Conservation (phyloP, 75 land plant genomes). For the Pinus tabuliformis region DNA sequence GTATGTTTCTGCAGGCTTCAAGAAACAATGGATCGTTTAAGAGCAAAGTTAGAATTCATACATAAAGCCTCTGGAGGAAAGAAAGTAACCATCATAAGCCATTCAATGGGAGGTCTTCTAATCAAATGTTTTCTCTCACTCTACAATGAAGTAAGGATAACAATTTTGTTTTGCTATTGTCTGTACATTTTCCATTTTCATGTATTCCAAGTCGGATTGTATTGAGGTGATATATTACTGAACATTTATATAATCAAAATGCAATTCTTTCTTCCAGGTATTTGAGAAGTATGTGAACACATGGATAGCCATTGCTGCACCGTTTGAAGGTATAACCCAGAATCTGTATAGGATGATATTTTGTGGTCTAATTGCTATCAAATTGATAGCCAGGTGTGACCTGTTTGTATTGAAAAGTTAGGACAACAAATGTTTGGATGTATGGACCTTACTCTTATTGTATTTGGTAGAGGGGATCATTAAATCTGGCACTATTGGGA, state of each 20-base stretch:
- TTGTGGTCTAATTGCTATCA: background rate
- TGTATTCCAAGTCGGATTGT: background rate
- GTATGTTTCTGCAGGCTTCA: slow-evolving; percentile 44
- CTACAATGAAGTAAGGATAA: slow-evolving; percentile 59
- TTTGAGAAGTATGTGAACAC: slow-evolving; percentile 96
- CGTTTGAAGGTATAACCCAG: slow-evolving; percentile 65
- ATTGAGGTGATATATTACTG: slow-evolving; percentile 4
- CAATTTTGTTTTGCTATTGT: background rate
- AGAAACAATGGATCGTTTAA: slow-evolving; percentile 70
- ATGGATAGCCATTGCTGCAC: slow-evolving; percentile 99
- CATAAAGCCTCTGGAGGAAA: slow-evolving; percentile 82
- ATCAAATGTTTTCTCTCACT: slow-evolving; percentile 86
- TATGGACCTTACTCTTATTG: background rate
- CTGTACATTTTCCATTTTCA: background rate
- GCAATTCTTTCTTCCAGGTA: slow-evolving; percentile 32
- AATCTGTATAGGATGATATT: background rate
- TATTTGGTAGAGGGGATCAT: background rate
- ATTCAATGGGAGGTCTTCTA: slow-evolving; percentile 98
- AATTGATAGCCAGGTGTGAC: background rate
- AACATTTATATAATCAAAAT: background rate
- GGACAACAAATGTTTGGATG: background rate
- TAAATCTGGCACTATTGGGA: background rate
- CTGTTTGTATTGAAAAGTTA: background rate
- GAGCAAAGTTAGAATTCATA: slow-evolving; percentile 62
- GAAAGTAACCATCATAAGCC: slow-evolving; percentile 82